These are phyloP conservation scores for Aspergillus asperescens DNA, from an alignment of 495 filamentous ascomycete species.

Conservation along the genomic window DNA sequence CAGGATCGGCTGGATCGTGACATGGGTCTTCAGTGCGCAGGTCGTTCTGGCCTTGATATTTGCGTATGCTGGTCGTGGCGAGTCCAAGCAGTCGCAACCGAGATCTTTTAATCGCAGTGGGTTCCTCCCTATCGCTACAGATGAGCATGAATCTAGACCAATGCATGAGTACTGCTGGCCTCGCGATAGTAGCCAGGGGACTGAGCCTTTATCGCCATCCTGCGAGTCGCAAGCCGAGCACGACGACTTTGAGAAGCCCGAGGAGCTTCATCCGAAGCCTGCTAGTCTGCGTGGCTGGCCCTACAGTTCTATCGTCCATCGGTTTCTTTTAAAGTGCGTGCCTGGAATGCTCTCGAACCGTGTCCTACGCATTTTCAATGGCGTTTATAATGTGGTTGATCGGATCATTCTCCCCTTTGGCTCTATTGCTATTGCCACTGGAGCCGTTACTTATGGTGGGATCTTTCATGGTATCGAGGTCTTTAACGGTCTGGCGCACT, in stretches of 20 bases:
- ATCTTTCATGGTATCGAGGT: constrained; percentile 57
- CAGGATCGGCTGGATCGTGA: constrained; percentile 82
- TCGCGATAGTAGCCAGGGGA: constrained; percentile 86
- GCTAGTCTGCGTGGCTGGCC: constrained; percentile 40
- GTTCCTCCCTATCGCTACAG: constrained; percentile 64
- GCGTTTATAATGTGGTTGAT: constrained; percentile 57
- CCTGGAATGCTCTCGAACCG: constrained; percentile 57
- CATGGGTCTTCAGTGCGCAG: constrained; percentile 65
- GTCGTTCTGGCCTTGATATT: constrained; percentile 62
- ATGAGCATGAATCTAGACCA: constrained; percentile 45
- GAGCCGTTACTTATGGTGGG: constrained; percentile 64
- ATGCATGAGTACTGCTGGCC: constrained; percentile 65
- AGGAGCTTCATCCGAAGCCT: constrained; percentile 38
- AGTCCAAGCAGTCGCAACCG: constrained; percentile 37
- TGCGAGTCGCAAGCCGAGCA: constrained; percentile 41
- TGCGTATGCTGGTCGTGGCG: constrained; percentile 38
- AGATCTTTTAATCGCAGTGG: neutral
- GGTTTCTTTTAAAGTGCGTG: constrained; percentile 41
- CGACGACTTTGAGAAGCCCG: constrained; percentile 47
- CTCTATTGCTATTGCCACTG: constrained; percentile 57
- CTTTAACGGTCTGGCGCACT: constrained; percentile 88
- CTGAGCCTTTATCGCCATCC: constrained; percentile 54
- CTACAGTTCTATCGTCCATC: constrained; percentile 40
- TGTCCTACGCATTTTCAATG: constrained; percentile 50
- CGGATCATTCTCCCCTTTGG: constrained; percentile 59